Evolutionary conservation across 2,329 filamentous ascomycete genomes (phyloP).

Genomic region (Colletotrichum nymphaeae): DNA sequence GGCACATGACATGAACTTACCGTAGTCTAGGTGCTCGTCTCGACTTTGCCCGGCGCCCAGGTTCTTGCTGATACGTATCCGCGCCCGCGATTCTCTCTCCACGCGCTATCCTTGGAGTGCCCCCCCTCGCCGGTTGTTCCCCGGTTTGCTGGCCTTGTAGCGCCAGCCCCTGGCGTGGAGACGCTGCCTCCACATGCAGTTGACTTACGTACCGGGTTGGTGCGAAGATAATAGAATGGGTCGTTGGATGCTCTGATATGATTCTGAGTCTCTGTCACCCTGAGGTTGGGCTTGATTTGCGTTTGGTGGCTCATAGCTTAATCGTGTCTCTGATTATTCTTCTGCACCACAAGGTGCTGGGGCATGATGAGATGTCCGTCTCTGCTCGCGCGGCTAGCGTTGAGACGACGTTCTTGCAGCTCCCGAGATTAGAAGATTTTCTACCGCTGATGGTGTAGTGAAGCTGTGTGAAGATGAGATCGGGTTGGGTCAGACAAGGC

Average conservation of each 20-base stretch:
- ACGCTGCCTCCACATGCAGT: conserved; percentile 14
- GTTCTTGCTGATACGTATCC: not conserved
- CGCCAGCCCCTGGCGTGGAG: conserved; percentile 28
- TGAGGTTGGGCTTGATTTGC: not conserved
- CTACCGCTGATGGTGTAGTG: not conserved
- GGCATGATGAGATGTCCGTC: not conserved
- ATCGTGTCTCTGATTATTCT: not conserved
- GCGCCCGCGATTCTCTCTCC: conserved; percentile 26
- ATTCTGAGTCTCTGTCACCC: not conserved
- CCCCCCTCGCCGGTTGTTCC: conserved; percentile 22
- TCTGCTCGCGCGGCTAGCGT: not conserved
- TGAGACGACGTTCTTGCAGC: not conserved
- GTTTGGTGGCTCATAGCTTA: conserved; percentile 3
- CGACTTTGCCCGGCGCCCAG: not conserved
- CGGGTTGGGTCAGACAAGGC: not conserved
- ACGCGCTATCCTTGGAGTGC: conserved; percentile 28
- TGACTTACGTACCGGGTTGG: conserved; percentile 10
- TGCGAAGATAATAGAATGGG: not conserved
- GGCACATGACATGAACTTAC: conserved; percentile 28
- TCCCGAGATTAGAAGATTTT: not conserved
- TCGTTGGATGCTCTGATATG: conserved; percentile 8
- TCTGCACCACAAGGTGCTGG: not conserved
- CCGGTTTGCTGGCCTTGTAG: conserved; percentile 30
- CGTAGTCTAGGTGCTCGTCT: conserved; percentile 21
- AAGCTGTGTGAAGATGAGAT: not conserved